Evolutionary conservation across 768 basidiomycete genomes (phyloP).

Genomic region (Lactarius sanguifluus): DNA sequence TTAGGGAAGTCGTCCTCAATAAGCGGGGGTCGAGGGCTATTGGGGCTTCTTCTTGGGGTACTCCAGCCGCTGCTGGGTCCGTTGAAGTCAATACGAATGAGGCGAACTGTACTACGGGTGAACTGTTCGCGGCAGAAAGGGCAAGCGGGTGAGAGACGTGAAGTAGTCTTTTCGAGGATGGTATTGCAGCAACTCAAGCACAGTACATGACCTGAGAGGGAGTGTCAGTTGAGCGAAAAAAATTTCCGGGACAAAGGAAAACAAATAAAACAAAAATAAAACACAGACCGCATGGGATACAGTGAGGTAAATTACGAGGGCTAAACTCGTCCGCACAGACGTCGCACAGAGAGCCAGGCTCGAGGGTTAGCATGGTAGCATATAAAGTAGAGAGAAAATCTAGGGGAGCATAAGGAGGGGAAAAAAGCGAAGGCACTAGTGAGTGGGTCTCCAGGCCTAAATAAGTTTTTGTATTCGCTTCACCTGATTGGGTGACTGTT

Average conservation of each 20-base stretch:
- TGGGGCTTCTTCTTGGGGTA: slow-evolving; percentile 58
- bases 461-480: slow-evolving; percentile 18
- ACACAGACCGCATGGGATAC: slow-evolving; percentile 74
- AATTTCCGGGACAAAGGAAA: slow-evolving; percentile 25
- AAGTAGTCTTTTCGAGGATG: slow-evolving; percentile 77
- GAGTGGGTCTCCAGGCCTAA: slow-evolving; percentile 18
- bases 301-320: slow-evolving; percentile 70
- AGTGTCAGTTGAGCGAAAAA: slow-evolving; percentile 31
- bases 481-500: slow-evolving; percentile 20
- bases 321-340: slow-evolving; percentile 88
- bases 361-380: slow-evolving; percentile 70
- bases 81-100: slow-evolving; percentile 80
- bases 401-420: slow-evolving; percentile 25
- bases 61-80: slow-evolving; percentile 56
- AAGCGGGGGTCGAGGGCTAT: slow-evolving; percentile 36
- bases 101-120: slow-evolving; percentile 60
- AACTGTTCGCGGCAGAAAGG: slow-evolving; percentile 84
- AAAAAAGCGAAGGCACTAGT: slow-evolving; percentile 15
- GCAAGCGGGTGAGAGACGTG: slow-evolving; percentile 70
- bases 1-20: slow-evolving; percentile 48
- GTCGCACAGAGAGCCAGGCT: slow-evolving; percentile 82
- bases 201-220: slow-evolving; percentile 69
- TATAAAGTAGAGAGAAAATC: slow-evolving; percentile 28
- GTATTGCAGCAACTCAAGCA: slow-evolving; percentile 75
- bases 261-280: slow-evolving; percentile 32